Conservation (phyloP, 495 filamentous ascomycete genomes). For the Tuber calosporum region DNA sequence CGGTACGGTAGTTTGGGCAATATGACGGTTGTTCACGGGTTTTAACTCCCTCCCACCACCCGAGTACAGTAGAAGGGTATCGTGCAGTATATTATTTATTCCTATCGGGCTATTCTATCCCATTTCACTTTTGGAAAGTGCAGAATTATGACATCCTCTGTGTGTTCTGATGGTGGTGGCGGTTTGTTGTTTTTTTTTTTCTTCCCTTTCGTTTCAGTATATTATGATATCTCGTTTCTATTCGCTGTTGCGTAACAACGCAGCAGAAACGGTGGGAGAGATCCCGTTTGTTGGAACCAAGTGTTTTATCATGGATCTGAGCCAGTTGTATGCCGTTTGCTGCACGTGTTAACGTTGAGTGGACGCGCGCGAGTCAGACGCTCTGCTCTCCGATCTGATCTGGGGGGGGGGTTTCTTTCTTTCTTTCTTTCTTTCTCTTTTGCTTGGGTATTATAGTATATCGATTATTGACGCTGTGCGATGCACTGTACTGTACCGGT, state of each 20-base stretch:
- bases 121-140: background rate
- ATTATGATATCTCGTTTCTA: background rate
- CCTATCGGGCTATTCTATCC: background rate
- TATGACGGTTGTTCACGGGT: too few species aligned
- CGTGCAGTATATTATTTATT: background rate
- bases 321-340: background rate
- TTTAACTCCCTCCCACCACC: too few species aligned
- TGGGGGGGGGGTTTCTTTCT: too few species aligned
- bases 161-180: background rate
- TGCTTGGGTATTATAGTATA: too few species aligned
- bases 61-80: too few species aligned
- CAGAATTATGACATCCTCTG: background rate
- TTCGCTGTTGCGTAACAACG: background rate
- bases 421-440: too few species aligned
- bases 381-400: constrained; percentile 1
- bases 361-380: constrained; percentile 6
- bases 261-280: background rate
- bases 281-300: constrained; percentile 3
- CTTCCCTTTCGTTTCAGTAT: too few species aligned
- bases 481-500: too few species aligned
- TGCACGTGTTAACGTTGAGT: constrained; percentile 3
- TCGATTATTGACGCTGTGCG: too few species aligned
- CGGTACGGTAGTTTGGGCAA: too few species aligned
- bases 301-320: background rate
- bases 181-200: background rate